Evolutionary conservation across 768 basidiomycete species (phyloP).

Genomic region (Basidioascus undulatus): DNA sequence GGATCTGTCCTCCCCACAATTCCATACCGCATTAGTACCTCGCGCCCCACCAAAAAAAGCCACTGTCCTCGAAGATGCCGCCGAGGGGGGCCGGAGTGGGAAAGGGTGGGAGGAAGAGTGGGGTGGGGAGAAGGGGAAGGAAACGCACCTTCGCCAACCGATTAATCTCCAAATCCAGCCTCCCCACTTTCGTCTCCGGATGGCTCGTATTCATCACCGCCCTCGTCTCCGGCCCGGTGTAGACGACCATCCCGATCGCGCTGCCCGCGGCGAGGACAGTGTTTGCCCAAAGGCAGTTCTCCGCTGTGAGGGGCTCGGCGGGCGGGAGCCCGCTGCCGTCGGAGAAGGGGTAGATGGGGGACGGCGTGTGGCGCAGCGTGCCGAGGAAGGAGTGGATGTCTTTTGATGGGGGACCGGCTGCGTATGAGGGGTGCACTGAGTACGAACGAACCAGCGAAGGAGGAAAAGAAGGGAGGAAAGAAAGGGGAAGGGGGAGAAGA

Average conservation of each 20-base stretch:
- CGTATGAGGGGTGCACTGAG: background rate
- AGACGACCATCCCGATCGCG: conserved; percentile 75
- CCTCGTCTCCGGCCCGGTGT: conserved; percentile 81
- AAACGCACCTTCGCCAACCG: conserved; percentile 60
- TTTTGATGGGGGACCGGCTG: conserved; percentile 84
- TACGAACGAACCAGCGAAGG: too few relatives aligned
- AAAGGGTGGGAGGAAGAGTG: background rate
- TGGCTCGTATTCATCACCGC: conserved; percentile 98
- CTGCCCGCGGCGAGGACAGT: conserved; percentile 89
- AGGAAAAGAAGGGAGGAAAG: conserved; percentile 2
- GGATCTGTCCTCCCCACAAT: conserved; percentile 31
- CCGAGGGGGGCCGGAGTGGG: too few relatives aligned
- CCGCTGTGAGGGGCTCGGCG: conserved; percentile 70
- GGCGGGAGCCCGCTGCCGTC: conserved; percentile 18
- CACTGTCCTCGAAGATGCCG: too few relatives aligned
- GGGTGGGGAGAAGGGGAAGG: background rate
- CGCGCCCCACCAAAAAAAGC: too few relatives aligned
- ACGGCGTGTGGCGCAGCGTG: conserved; percentile 33
- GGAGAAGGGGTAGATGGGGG: background rate
- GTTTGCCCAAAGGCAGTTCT: conserved; percentile 91
- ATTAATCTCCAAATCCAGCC: conserved; percentile 85
- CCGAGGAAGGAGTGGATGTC: conserved; percentile 92
- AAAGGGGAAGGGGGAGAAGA: conserved; percentile 7
- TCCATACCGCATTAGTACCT: background rate
- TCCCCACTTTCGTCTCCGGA: conserved; percentile 77